Base-by-base conservation (phyloP, 169 alveolate species). In the Prorocentrum cordatum region DNA sequence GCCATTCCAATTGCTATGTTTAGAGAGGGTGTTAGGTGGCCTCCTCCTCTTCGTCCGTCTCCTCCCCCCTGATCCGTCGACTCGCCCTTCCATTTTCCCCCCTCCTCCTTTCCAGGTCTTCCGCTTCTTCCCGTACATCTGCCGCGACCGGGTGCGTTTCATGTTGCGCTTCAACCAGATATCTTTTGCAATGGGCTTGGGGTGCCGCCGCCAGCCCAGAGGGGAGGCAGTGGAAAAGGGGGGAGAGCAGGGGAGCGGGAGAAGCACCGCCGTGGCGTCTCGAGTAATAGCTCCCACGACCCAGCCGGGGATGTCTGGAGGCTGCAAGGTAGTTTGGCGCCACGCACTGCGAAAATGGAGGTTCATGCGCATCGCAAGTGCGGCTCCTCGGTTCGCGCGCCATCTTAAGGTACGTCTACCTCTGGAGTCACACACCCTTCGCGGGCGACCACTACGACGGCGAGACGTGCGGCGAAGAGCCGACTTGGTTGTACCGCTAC, bases 131-230 rank as follows among this genome's bases (percentile, higher is more conserved):
- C 87, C 87, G 1, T 66, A 66, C 45, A 58, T 64, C 61, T 58
- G 71, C 3, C 87, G 87, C 64, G 87, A 77, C 58, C 42, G 59
- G 87, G 87, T 77, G 32, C 87, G 87, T 42, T 77, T 77, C 73
- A 32, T 77, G 61, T 38, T 54, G 54, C 66, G 87, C 32, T 77
- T 58, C 73, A 39, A 58, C 45, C 26, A 54, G 61, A 66, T 77
- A 39, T 77, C 87, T 24, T 77, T 77, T 45, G 4, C 59, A 24
- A n/a, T 31, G 22, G 87, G 87, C 32, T n/a, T n/a, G n/a, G n/a
- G n/a, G n/a, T n/a, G n/a, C n/a, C n/a, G n/a, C 20, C 18, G 38
- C 24, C 68, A 7, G 36, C 68, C 12, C 38, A 59, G 29, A 4
- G 35, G 33, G 20, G 35, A 58, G 3, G 3, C 2, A 22, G 67